Base-by-base conservation (phyloP, 2,329 filamentous ascomycete species). In the Aspergillus quadricinctus region DNA sequence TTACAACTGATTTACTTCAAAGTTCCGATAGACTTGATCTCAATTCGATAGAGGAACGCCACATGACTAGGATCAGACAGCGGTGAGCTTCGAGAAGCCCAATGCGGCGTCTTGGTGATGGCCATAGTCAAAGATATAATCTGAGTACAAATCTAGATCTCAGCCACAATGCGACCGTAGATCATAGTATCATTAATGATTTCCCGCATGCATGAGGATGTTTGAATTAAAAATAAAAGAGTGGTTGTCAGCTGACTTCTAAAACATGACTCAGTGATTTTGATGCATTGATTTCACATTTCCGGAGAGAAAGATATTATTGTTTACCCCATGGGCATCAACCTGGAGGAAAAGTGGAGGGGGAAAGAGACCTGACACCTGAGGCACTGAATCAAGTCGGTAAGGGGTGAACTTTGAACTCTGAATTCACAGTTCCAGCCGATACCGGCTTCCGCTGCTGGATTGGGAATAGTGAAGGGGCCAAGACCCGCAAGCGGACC, bases 301-400 rank as follows among this genome's bases (percentile, higher is more conserved):
- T 35, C 11, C 11, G 11, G 31, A 14, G 6, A 17, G 11, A 17
- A 67, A 65, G 64, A 67, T 66, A 67, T 56, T 17, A n/a, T 29
- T 56, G 50, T 56, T 49, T 40, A 53, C 48, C 45, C 58, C 58
- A 53, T 56, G 49, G 41, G 23, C 48, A 49, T 25, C 31, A 37
- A 52, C 48, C 49, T 50, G 48, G 54, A 49, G 54, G 51, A 49
- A 27, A 51, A 46, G 45, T 9, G 21, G 40, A 23, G 29, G 35
- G 7, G 19, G 48, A 11, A 51, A 41, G 31, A 35, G 29, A 17
- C 45, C 10, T 46, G 21, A 25, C 7, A 19, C 40, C 40, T 31
- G 29, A 43, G 40, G 40, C 40, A 43, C n/a, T n/a, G 11, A 8
- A 35, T 11, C 10, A 45, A 2, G 21, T 17, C 40, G 19, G 41